Evolutionary conservation across 352 stramenopile species (phyloP).

Genomic region (Pythium aquatile): DNA sequence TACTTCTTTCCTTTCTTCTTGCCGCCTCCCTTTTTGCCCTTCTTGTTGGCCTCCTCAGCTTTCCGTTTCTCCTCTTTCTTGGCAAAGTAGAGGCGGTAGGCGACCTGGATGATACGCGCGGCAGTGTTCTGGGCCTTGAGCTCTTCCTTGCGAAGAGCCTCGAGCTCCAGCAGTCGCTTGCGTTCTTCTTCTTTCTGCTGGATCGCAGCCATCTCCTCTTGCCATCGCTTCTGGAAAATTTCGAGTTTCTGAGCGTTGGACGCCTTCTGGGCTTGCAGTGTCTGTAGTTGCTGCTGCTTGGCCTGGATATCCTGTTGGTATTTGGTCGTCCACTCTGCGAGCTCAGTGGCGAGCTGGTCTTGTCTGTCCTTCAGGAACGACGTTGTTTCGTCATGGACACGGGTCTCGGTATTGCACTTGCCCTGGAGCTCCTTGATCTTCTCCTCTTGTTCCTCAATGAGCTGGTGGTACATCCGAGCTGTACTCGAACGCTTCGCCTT

Average conservation of each 20-base stretch:
- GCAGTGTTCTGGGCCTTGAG: conserved; percentile 68
- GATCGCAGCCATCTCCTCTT: conserved; percentile 67
- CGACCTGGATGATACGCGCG: conserved; percentile 64
- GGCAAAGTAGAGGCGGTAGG: conserved; percentile 44
- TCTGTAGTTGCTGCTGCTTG: conserved; percentile 62
- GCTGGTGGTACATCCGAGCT: conserved; percentile 71
- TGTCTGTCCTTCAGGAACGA: conserved; percentile 81
- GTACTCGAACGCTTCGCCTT: conserved; percentile 85
- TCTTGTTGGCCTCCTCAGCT: conserved; percentile 53
- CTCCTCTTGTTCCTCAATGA: conserved; percentile 74
- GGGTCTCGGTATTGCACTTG: conserved; percentile 60
- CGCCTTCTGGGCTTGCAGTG: conserved; percentile 55
- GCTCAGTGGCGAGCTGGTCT: conserved; percentile 56
- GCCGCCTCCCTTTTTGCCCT: conserved; percentile 58
- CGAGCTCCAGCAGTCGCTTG: conserved; percentile 62
- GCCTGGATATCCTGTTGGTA: conserved; percentile 80
- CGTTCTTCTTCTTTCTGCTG: conserved; percentile 75
- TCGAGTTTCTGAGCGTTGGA: conserved; percentile 61
- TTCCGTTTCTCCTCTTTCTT: conserved; percentile 68
- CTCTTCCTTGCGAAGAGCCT: conserved; percentile 62
- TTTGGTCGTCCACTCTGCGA: conserved; percentile 73
- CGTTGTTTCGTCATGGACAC: conserved; percentile 76
- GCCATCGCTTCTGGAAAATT: conserved; percentile 66
- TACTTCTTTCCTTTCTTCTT: conserved; percentile 30
- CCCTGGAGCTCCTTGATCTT: conserved; percentile 64